Evolutionary conservation across 768 basidiomycete species (phyloP), one percentile per base, ranked within the genome.

Genomic region (Trametes meyenii): DNA sequence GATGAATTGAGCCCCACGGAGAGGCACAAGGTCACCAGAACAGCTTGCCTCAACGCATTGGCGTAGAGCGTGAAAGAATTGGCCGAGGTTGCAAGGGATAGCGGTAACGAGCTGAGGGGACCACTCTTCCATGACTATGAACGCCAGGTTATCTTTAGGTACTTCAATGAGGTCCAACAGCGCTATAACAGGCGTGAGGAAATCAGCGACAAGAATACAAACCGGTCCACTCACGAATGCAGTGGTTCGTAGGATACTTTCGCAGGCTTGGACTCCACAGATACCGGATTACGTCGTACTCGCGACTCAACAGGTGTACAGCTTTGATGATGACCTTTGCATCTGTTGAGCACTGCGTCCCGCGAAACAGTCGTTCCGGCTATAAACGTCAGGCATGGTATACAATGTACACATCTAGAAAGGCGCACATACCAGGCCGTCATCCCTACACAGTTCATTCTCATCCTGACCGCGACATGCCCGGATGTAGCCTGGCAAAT

Each of bases 121-220:
- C 90, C 90, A 92, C 72, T 89, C 83, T 69, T 91, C 90, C 88
- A 90, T 90, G 24, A 91, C 84, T 58, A 92, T 85, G 67, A 92
- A 86, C 14, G 78, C 84, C 39, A 88, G 69, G 50, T 76, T 71
- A 60, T 88, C 86, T 11, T 76, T 68, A 2, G 75, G 70, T 21
- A 83, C 75, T 64, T 83, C 81, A 51, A 92, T 81, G 19, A 89
- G 71, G 67, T 86, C 87, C 33, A 89, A 71, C 19, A 92, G 78
- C 40, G 90, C 90, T 92, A 68, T 16, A 49, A 35, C 21, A 21
- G 61, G 55, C 10, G 52, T 51, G 71, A 64, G 39, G 5, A 14
- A 17, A 29, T 45, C 26, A 33, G 6, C 19, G 26, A 23, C 12
- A 12, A 21, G 26, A 48, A 17, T 17, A 39, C 29, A 23, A 39